These are phyloP conservation scores for Rhizoctonia solani DNA, from an alignment of 1,284 basidiomycete species.

Conservation along the genomic window DNA sequence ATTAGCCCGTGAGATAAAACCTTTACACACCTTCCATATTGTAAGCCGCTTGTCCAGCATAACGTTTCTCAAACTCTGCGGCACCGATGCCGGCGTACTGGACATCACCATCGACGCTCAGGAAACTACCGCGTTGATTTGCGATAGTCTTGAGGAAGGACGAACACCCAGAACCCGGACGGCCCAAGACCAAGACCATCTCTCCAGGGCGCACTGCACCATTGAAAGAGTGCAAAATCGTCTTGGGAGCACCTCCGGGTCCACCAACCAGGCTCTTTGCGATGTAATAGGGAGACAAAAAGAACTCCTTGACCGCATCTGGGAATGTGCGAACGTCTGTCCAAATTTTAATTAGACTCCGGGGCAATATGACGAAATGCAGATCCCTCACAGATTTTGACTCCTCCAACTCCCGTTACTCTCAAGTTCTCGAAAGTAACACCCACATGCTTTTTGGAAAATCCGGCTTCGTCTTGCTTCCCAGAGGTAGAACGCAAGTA, in stretches of 20 bases:
- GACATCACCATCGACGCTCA: slow-evolving; percentile 64
- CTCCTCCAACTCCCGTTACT: slow-evolving; percentile 51
- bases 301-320: slow-evolving; percentile 65
- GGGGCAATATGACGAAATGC: no score
- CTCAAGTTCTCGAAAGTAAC: slow-evolving; percentile 77
- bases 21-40: slow-evolving; percentile 44
- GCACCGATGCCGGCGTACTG: slow-evolving; percentile 68
- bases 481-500: neutral
- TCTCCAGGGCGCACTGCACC: neutral
- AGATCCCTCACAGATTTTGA: no score
- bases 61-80: slow-evolving; percentile 56
- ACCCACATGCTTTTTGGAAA: slow-evolving; percentile 82
- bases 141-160: slow-evolving; percentile 74
- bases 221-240: neutral
- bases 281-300: slow-evolving; percentile 51
- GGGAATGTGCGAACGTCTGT: slow-evolving; percentile 53
- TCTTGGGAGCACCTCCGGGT: slow-evolving; percentile 28
- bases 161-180: slow-evolving; percentile 76
- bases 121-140: slow-evolving; percentile 65
- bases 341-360: slow-evolving; percentile 1
- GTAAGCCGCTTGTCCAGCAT: slow-evolving; percentile 54
- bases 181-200: slow-evolving; percentile 53
- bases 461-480: slow-evolving; percentile 61
- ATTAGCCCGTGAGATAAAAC: slow-evolving; percentile 50
- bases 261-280: neutral